Base-by-base conservation (phyloP, 2,329 filamentous ascomycete genomes). In the Cladosporium sp. region DNA sequence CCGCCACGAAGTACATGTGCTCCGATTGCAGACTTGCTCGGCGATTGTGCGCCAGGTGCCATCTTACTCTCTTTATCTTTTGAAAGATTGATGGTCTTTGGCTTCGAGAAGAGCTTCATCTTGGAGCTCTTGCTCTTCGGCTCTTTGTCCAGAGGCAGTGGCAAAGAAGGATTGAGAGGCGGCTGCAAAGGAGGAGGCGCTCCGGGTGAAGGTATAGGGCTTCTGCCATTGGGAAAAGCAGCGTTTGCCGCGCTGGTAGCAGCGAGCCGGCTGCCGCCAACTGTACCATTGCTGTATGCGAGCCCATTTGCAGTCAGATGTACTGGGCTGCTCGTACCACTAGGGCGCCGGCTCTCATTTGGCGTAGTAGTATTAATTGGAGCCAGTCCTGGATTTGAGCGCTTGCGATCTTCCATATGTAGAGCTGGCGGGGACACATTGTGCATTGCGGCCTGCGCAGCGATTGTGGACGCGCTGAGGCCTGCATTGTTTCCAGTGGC, bases 51-150 rank as follows among this genome's bases (percentile, higher is more conserved):
- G 1, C 86, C 82, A 64, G 88, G 87, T 17, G 87, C 80, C 67
- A 85, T 87, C 64, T 71, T 75, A 6, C 79, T 65, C 9, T 90
- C 87, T 65, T 82, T 85, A 37, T 84, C 82, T 70, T 88, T 90
- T n/a, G 81, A 82, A 59, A 86, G 84, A 52, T 84, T 82, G 66
- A 91, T 89, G 74, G 88, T 91, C 68, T 88, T 88, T 0, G 88
- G 88, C 52, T 89, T 83, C 6, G 87, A 90, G 70, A 92, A 92
- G 28, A 93, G 79, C 76, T 93, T 93, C 71, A 90, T 88, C 74
- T 91, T 92, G 61, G 86, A 86, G 73, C 90, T 89, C 66, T 83
- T 78, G 66, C 84, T 83, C 20, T 85, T 86, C 54, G 82, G 80
- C 71, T 88, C 87, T 64, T 88, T 86, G 2, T 74, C 73, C n/a